Evolutionary conservation across 2,329 filamentous ascomycete genomes (phyloP).

Genomic region (Coleophoma eucalyptorum): DNA sequence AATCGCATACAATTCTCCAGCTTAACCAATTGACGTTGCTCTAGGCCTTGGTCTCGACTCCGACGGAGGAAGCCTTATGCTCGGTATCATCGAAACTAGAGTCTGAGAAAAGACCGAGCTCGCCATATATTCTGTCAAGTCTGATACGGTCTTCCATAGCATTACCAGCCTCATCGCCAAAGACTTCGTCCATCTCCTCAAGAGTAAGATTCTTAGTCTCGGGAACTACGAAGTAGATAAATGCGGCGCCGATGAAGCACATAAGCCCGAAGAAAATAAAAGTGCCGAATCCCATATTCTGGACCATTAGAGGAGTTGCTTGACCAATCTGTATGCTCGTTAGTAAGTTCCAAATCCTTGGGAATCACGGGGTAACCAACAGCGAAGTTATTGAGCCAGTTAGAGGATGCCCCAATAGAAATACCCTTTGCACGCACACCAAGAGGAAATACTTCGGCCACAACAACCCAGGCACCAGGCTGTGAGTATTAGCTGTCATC

Average conservation of each 20-base stretch:
- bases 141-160: neutral
- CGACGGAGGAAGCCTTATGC: too few species aligned
- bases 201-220: slow-evolving; percentile 45
- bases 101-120: neutral
- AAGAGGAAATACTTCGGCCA: slow-evolving; percentile 69
- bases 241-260: slow-evolving; percentile 53
- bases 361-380: slow-evolving; percentile 32
- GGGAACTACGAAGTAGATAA: slow-evolving; percentile 40
- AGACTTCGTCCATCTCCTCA: slow-evolving; percentile 57
- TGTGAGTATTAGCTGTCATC: slow-evolving; percentile 20
- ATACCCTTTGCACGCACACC: slow-evolving; percentile 65
- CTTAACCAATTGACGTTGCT: too few species aligned
- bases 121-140: neutral
- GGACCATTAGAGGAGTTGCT: neutral
- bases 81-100: too few species aligned
- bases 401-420: slow-evolving; percentile 59
- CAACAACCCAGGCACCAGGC: slow-evolving; percentile 66
- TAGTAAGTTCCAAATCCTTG: too few species aligned
- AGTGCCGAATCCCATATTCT: slow-evolving; percentile 26
- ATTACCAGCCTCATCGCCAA: slow-evolving; percentile 41
- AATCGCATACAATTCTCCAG: too few species aligned
- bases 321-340: neutral
- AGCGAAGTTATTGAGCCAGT: slow-evolving; percentile 49
- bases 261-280: slow-evolving; percentile 65
- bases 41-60: too few species aligned